These are phyloP conservation scores for Talaromyces sp. DNA, from an alignment of 2,329 filamentous ascomycete species.

Conservation along the genomic window DNA sequence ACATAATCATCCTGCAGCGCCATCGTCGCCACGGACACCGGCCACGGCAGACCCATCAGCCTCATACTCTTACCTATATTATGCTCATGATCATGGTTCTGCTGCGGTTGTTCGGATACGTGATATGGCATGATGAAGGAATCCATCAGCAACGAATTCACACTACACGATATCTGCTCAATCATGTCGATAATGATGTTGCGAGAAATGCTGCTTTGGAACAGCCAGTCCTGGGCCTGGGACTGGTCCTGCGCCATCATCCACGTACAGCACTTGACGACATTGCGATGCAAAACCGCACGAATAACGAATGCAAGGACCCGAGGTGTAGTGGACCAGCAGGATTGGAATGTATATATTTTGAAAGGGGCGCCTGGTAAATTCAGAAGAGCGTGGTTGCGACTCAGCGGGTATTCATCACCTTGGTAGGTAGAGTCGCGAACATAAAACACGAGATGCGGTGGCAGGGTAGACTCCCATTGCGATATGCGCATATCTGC, in stretches of 20 bases:
- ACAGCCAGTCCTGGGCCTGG: neutral
- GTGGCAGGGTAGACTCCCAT: neutral
- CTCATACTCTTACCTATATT: neutral
- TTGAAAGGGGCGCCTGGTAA: neutral
- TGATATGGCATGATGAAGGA: neutral
- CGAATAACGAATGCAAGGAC: neutral
- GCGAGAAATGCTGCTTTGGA: neutral
- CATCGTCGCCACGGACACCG: neutral
- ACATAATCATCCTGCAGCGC: neutral
- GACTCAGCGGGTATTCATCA: neutral
- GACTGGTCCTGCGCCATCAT: neutral
- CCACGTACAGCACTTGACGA: neutral
- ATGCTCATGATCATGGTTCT: neutral
- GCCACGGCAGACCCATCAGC: neutral
- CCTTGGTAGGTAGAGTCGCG: neutral
- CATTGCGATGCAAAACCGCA: neutral
- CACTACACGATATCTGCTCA: neutral
- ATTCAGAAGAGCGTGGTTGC: neutral
- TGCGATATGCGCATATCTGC: neutral
- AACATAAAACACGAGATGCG: neutral
- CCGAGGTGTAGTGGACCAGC: neutral
- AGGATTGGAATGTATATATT: neutral
- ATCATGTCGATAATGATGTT: neutral
- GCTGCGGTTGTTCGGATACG: neutral
- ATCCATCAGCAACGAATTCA: neutral